Evolutionary conservation across 2,329 filamentous ascomycete genomes (phyloP).

Genomic region (Metarhizium humberi): DNA sequence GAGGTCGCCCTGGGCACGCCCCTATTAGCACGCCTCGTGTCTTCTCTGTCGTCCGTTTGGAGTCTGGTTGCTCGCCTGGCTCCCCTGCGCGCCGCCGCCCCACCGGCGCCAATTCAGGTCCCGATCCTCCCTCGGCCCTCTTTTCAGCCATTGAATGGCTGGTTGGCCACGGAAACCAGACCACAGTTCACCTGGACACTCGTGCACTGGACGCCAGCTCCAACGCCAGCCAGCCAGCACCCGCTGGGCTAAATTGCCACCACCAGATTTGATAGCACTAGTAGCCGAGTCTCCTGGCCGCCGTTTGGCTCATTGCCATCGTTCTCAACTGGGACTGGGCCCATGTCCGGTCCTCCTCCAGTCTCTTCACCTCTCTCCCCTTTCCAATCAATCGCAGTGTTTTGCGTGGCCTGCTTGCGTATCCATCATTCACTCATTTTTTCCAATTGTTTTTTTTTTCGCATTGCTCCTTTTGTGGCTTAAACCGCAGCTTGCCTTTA

Average conservation of each 20-base stretch:
- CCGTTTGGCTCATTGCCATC: background rate
- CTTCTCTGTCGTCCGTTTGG: background rate
- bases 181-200: background rate
- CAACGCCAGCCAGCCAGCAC: background rate
- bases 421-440: constrained; percentile 3
- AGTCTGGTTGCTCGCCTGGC: background rate
- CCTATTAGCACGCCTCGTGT: background rate
- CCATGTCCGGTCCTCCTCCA: constrained; percentile 3
- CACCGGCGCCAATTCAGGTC: background rate
- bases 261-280: too few relatives aligned
- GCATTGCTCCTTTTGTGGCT: constrained; percentile 5
- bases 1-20: too few relatives aligned
- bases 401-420: background rate
- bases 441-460: constrained; percentile 4
- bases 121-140: background rate
- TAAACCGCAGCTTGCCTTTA: background rate
- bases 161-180: background rate
- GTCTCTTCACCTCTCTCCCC: constrained; percentile 13
- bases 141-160: background rate
- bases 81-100: background rate
- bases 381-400: background rate
- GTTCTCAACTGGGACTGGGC: background rate
- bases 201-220: background rate
- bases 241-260: background rate
- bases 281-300: background rate